These are phyloP conservation scores for Neurospora sp. DNA, from an alignment of 495 filamentous ascomycete genomes.

Conservation along the genomic window DNA sequence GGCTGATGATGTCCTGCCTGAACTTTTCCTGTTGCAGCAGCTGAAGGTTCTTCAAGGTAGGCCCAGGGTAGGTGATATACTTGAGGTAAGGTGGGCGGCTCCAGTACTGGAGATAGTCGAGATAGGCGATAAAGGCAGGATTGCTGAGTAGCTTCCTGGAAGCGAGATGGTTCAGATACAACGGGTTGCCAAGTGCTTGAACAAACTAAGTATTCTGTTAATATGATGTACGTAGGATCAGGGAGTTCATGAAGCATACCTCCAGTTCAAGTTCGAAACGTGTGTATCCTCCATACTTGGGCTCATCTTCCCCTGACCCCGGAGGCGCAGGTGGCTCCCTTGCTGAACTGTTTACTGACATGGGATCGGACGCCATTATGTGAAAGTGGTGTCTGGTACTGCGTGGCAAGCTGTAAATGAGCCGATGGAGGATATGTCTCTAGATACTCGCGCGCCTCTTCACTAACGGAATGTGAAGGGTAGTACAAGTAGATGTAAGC, in stretches of 20 bases:
- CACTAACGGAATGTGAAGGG: not conserved
- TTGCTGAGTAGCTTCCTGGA: constrained; percentile 51
- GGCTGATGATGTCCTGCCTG: constrained; percentile 68
- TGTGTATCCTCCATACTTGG: constrained; percentile 51
- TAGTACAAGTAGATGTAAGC: not conserved
- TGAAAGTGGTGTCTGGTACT: not conserved
- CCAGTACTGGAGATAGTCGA: constrained; percentile 80
- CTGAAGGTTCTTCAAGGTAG: constrained; percentile 72
- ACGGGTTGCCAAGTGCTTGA: constrained; percentile 73
- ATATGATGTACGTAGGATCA: not conserved
- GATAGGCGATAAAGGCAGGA: constrained; percentile 67
- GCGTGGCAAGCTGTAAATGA: not conserved
- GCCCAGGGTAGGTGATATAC: constrained; percentile 71
- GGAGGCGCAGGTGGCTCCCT: constrained; percentile 22
- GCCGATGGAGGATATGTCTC: not conserved
- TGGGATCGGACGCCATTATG: constrained; percentile 20
- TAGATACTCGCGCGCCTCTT: not conserved
- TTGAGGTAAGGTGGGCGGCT: constrained; percentile 70
- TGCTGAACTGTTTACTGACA: constrained; percentile 20
- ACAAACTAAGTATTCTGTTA: constrained; percentile 53
- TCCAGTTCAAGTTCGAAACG: constrained; percentile 70
- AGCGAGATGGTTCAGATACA: constrained; percentile 76
- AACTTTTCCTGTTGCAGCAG: constrained; percentile 77
- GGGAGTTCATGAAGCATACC: constrained; percentile 26
- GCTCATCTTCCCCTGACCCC: constrained; percentile 19